phyloP scores from a whole-genome alignment of 2,329 filamentous ascomycete species.

The Phialophora tarda region DNA sequence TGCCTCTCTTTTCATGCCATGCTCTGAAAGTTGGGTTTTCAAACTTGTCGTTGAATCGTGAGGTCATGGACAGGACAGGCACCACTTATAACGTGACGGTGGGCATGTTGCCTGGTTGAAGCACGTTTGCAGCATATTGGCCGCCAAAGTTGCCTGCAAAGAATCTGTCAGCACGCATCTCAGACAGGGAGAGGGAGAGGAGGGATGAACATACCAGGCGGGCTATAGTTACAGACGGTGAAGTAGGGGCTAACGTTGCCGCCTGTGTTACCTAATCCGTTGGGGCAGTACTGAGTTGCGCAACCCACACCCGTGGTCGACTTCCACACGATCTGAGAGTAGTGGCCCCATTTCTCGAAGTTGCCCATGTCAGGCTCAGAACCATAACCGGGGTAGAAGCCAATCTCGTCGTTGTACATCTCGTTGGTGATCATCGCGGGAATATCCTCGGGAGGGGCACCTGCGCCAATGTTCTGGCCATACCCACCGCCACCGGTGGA shows the following conservation, averaged over 20 bases:
- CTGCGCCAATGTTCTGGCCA: slow-evolving; percentile 89
- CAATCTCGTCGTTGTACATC: slow-evolving; percentile 87
- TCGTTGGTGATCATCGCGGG: slow-evolving; percentile 74
- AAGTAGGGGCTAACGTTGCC: slow-evolving; percentile 62
- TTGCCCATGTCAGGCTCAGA: slow-evolving; percentile 67
- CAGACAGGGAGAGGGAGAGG: neutral
- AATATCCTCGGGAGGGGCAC: slow-evolving; percentile 62
- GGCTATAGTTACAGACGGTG: slow-evolving; percentile 88
- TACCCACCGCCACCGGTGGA: slow-evolving; percentile 72
- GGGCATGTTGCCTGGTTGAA: slow-evolving; percentile 48
- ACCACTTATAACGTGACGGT: slow-evolving; percentile 41
- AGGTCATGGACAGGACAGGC: slow-evolving; percentile 20
- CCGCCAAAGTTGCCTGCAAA: slow-evolving; percentile 60
- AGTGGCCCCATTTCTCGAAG: slow-evolving; percentile 75
- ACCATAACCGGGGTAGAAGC: slow-evolving; percentile 62
- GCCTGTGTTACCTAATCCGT: slow-evolving; percentile 50
- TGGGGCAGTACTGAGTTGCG: slow-evolving; percentile 55
- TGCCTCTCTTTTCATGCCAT: neutral
- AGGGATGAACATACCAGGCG: slow-evolving; percentile 68
- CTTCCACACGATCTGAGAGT: slow-evolving; percentile 77
- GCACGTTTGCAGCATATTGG: slow-evolving; percentile 61
- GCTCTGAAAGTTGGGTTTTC: slow-evolving; percentile 1
- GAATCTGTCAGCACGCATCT: slow-evolving; percentile 40
- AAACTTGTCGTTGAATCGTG: slow-evolving; percentile 29
- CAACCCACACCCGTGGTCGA: slow-evolving; percentile 68